These are phyloP conservation scores for Parietichytrium sp. DNA, from an alignment of 108 stramenopile species.

Conservation along the genomic window DNA sequence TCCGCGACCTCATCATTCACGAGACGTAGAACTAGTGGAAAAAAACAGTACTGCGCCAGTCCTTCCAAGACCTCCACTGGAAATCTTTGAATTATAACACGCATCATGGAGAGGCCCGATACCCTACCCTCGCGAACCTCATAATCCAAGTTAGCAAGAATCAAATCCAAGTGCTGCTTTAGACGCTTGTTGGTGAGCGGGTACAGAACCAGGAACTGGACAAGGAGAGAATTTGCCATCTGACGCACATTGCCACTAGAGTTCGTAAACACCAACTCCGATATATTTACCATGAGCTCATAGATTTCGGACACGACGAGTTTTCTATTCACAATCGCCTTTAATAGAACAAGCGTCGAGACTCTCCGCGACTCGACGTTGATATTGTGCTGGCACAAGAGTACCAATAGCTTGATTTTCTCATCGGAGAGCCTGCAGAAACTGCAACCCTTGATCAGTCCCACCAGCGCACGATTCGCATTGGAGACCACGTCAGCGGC, in stretches of 20 bases:
- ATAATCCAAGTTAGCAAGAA: constrained; percentile 41
- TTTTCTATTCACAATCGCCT: background rate
- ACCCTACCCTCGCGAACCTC: constrained; percentile 5
- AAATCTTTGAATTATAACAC: background rate
- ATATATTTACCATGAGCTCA: constrained; percentile 39
- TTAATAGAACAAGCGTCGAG: background rate
- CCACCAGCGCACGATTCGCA: background rate
- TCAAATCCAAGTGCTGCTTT: constrained; percentile 7
- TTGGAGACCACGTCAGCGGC: background rate
- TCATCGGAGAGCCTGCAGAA: constrained; percentile 1
- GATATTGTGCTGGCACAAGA: background rate
- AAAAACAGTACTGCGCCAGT: background rate
- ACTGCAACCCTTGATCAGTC: background rate
- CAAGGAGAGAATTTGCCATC: background rate
- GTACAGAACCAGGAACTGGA: constrained; percentile 38
- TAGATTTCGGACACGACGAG: constrained; percentile 45
- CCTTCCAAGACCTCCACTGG: constrained; percentile 25
- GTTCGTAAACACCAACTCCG: background rate
- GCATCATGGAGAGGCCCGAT: constrained; percentile 37
- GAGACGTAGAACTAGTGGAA: background rate
- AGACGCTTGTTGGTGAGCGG: constrained; percentile 38
- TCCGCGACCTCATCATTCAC: background rate
- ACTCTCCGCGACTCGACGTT: background rate
- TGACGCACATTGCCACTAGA: background rate
- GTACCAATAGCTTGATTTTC: background rate